Evolutionary conservation across 306 rosid genomes (phyloP), one percentile per base, ranked within the genome.

Genomic region (Cyclanthera cordifolia): DNA sequence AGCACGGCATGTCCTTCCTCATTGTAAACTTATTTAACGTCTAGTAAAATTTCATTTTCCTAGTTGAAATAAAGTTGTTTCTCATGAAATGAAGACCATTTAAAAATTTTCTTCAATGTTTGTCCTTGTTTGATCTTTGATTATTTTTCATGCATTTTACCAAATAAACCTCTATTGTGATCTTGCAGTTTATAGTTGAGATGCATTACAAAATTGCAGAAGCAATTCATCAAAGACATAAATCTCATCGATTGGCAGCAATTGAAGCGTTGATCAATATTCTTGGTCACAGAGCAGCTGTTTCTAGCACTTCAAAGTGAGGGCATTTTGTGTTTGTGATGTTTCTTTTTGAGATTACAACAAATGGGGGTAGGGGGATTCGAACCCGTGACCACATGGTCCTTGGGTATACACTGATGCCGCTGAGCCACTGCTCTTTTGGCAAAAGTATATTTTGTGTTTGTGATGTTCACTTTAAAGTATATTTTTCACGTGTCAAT

Each of bases 251-350:
- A 11, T 79, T 92, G 77, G 90, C 90, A 52, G 92, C 90, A 74
- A 80, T 92, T 64, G 93, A 92, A 79, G 97, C 85, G 74, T 88
- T 92, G 74, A 54, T 87, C 45, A 79, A 75, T 73, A 74, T 84
- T 76, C 85, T 92, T 67, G 96, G 90, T 61, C 76, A 77, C 57
- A 87, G 92, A 85, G 92, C 80, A 77, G 75, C 87, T 69, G 77
- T 83, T 81, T 78, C 90, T 65, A 89, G 97, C 85, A 89, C 95
- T 67, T 82, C 84, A 72, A 87, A 79, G 97, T 92, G 82, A 82
- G 90, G 50, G 57, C 74, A 70, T 63, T 48, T n/a, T n/a, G n/a
- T n/a, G n/a, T n/a, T n/a, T n/a, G n/a, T n/a, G n/a, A n/a, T n/a
- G n/a, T 27, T 27, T 27, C 3, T 27, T 27, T 27, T 27, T 27